Base-by-base conservation (phyloP, 345 rosid genomes). In the Salix udensis region DNA sequence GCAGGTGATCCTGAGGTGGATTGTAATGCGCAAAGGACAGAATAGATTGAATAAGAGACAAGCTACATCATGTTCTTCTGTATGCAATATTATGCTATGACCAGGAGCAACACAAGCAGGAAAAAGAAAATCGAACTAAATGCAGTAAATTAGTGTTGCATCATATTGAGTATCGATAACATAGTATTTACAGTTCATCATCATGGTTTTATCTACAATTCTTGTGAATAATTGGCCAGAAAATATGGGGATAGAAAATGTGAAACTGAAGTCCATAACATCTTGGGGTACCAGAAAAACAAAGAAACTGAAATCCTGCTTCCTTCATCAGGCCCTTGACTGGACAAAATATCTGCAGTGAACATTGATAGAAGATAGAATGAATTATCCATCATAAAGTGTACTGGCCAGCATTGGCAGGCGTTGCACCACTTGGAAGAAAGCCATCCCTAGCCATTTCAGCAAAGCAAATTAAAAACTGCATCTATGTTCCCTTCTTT, bases 361-460 rank as follows among this genome's bases (percentile, higher is more conserved):
- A 34, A 31, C 23, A 65, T 62, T 66, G 72, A 26, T 10, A 69
- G 65, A 40, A 44, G 76, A 55, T 18, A n/a, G n/a, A n/a, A n/a
- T 64, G 30, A 65, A 50, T 31, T 42, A 66, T 58, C 50, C 73
- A 73, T 67, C 24, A 67, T 28, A 30, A 6, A 42, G 72, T n/a
- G 44, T 77, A 77, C 64, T 12, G 55, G 24, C 52, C 48, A 72
- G 26, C 19, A 44, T 73, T 66, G 36, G 68, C 15, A 53, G 68
- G 42, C 65, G 40, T 52, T 7, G 62, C 74, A 66, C 68, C 72
- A 36, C 66, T 68, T 9, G 97, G 97, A 80, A 94, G 89, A 37
- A 91, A 89, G n/a, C 98, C 96, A 81, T 91, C 96, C 88, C 83
- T 88, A 37, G 94, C 97, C 97, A 91, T 92, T 81, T 90, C 91